Evolutionary conservation across 257 asterid genomes (phyloP), one percentile per base, ranked within the genome.

Genomic region (Jacaranda mimosifolia): DNA sequence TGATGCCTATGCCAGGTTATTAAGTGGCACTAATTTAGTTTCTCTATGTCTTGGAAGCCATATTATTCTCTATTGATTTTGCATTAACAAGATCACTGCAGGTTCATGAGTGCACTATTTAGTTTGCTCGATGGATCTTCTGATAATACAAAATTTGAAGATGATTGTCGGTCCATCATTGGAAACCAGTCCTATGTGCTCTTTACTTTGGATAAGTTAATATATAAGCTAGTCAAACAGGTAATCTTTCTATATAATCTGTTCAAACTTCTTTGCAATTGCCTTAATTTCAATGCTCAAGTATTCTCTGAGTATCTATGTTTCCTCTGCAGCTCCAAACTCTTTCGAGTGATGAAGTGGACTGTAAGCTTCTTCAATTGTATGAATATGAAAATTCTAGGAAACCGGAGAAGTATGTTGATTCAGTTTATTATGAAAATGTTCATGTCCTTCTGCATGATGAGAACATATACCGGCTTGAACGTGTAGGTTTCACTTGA

Each of bases 211-310:
- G 98, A 94, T 84, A 94, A 94, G 85, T 82, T 92, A 78, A 90
- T 94, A 71, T 92, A 88, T 86, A 94, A 94, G 83, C 84, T 94
- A 82, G 97, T 94, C 86, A 94, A 90, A 85, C 97, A 94, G 97
- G 91, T 87, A 74, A 74, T 14, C 14, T 57, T 63, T 53, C 48
- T 52, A 49, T 12, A 56, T 63, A 56, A 21, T 39, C 58, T 70
- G 17, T 35, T 70, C 53, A 70, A 62, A 49, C 32, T 71, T 46
- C 55, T 35, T 40, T 65, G 6, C 4, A 17, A 42, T 64, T 48
- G 68, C 57, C 42, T 72, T n/a, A 39, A 17, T 75, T 75, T 71
- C 49, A 14, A 63, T 36, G 18, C 70, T 42, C 46, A 36, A 66
- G 38, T 51, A 43, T 74, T 19, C 38, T 51, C 70, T 78, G 75